phyloP scores from a whole-genome alignment of 495 filamentous ascomycete genomes.

The Xylaria nigripes region DNA sequence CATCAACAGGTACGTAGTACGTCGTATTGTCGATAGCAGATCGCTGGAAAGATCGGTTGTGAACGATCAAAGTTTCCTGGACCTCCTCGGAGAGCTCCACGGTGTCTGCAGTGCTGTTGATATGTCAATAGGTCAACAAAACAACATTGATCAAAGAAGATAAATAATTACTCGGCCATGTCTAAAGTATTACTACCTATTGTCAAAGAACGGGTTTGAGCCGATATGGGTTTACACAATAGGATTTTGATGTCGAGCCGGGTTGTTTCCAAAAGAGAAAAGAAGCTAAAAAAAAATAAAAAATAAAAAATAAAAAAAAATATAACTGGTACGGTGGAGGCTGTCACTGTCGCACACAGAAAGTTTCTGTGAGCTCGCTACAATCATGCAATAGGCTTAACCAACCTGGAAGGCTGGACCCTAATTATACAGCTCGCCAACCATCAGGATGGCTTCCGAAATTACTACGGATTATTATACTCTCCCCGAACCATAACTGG shows the following conservation, averaged over 20 bases:
- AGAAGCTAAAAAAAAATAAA: background rate
- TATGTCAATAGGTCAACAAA: conserved; percentile 18
- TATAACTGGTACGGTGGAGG: conserved; percentile 5
- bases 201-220: conserved; percentile 10
- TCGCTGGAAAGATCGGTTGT: conserved; percentile 64
- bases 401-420: background rate
- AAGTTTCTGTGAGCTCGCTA: conserved; percentile 8
- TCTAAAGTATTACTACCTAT: conserved; percentile 9
- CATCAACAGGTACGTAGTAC: conserved; percentile 78
- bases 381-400: conserved; percentile 9
- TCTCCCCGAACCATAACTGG: conserved; percentile 17
- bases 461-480: conserved; percentile 3
- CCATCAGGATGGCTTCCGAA: conserved; percentile 8
- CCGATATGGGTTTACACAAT: conserved; percentile 3
- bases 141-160: conserved; percentile 7
- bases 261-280: background rate
- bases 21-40: conserved; percentile 63
- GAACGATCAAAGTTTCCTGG: conserved; percentile 54
- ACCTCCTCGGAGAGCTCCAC: conserved; percentile 36
- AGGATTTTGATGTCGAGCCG: background rate
- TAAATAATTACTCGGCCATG: conserved; percentile 25
- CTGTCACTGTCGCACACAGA: conserved; percentile 7
- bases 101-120: conserved; percentile 24
- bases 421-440: conserved; percentile 7
- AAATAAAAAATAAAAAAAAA: background rate